These are phyloP conservation scores for Nelumbo lutea DNA, from an alignment of 164 flowering plant species.

Conservation along the genomic window DNA sequence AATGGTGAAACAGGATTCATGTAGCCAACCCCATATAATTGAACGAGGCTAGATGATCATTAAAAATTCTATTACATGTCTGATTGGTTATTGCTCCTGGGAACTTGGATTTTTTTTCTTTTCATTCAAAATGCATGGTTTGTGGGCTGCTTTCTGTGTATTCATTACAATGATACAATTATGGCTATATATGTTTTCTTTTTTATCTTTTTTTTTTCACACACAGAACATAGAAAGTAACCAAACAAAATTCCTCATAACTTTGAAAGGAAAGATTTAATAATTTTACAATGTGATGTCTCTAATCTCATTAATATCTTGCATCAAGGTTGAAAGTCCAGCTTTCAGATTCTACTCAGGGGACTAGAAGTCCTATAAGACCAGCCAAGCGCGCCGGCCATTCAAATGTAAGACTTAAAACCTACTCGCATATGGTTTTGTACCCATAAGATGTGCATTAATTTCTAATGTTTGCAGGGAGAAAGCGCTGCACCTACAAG, in stretches of 20 bases:
- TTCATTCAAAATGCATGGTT: background rate
- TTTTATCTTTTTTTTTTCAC: background rate
- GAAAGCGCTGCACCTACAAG: constrained; percentile 37
- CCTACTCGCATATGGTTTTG: background rate
- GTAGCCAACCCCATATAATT: too few species aligned
- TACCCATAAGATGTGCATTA: constrained; percentile 3
- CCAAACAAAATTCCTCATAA: too few species aligned
- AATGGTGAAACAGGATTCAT: too few species aligned
- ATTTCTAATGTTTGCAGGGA: constrained; percentile 29
- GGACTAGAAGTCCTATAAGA: constrained; percentile 73
- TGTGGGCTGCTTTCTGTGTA: background rate
- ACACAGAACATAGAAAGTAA: too few species aligned
- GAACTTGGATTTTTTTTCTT: too few species aligned
- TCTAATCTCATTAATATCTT: constrained; percentile 3
- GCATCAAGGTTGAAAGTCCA: constrained; percentile 75
- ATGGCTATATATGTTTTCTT: background rate
- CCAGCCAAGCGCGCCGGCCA: constrained; percentile 46
- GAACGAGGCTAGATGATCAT: too few species aligned
- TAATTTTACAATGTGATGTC: background rate
- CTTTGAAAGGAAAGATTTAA: background rate
- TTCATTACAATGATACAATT: background rate
- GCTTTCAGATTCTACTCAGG: constrained; percentile 71
- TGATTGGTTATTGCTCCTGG: too few species aligned
- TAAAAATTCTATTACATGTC: too few species aligned
- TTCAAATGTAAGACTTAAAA: constrained; percentile 41